phyloP scores from a whole-genome alignment of 75 land plant genomes.

The Selaginella tamariscina region DNA sequence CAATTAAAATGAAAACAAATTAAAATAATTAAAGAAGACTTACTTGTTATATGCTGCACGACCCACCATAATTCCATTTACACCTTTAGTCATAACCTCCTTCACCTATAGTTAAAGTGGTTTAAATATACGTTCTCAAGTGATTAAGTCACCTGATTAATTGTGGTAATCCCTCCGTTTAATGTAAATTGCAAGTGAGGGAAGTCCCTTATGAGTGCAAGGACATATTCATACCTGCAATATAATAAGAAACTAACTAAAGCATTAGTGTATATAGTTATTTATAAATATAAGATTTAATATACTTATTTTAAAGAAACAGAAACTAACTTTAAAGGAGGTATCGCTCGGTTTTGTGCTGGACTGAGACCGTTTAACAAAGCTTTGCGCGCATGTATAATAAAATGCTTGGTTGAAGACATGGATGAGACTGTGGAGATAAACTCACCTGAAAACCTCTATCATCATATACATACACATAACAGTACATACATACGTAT shows the following conservation, averaged over 20 bases:
- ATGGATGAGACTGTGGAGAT: conserved; percentile 57
- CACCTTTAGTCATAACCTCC: conserved; percentile 50
- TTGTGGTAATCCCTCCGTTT: conserved; percentile 44
- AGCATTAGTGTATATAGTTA: not conserved
- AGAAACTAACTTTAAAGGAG: conserved; percentile 73
- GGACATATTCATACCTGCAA: conserved; percentile 49
- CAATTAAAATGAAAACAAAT: no score
- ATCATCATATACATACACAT: not conserved
- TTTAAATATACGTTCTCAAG: no score
- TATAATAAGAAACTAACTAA: not conserved
- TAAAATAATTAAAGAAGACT: no score
- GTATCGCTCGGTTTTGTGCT: conserved; percentile 67
- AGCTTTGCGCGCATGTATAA: conserved; percentile 88
- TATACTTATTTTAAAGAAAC: not conserved
- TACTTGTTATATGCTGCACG: conserved; percentile 90
- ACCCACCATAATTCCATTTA: conserved; percentile 86
- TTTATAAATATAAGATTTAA: not conserved
- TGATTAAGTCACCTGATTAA: conserved; percentile 42
- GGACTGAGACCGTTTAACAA: conserved; percentile 58
- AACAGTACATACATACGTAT: not conserved
- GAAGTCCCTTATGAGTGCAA: conserved; percentile 51
- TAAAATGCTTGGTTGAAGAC: conserved; percentile 84
- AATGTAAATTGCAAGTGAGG: conserved; percentile 47
- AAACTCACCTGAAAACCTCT: conserved; percentile 54
- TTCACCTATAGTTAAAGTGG: conserved; percentile 57